Base-by-base conservation (phyloP, 2,329 filamentous ascomycete species). In the Aureobasidium uvarum region DNA sequence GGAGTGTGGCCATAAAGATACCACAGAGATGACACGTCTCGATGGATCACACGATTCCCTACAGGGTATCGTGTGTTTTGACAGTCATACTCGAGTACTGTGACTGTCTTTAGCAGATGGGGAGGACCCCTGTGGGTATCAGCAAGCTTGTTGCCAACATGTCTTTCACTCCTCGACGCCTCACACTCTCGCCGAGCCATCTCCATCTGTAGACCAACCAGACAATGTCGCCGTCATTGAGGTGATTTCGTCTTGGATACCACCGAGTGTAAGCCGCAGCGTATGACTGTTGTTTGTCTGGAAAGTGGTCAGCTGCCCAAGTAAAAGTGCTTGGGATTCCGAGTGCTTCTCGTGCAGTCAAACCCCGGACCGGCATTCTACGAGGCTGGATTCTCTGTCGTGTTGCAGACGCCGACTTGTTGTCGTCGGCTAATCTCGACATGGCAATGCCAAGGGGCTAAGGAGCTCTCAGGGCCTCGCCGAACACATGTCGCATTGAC, bases 171-270 rank as follows among this genome's bases (percentile, higher is more conserved):
- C 16, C 10, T 20, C 8, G 20, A 23, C 58, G 43, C 43, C 31
- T 51, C 45, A 51, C 13, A 25, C 25, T 25, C 7, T 48, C 58
- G 16, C 43, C 58, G 36, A 59, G 31, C 20, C 58, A 39, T 41
- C 45, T 38, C 43, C 43, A 58, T 58, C 13, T 20, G 16, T 41
- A 28, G 25, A n/a, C 54, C 13, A 18, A 10, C 5, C 20, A 28
- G 31, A 52, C 33, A 62, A 51, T 52, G 23, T 62, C 59, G 59
- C 59, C 59, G 59, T 62, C 59, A 62, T 62, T 31, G 16, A 18
- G 18, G 33, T 28, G 28, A 52, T n/a, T 13, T 50, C 43, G 31
- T 62, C 43, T 62, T 20, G 33, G 23, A 41, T 62, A 31, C 36
- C 33, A 52, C 59, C 59, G 46, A 62, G 46, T 51, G 46, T 16